A percentile compares a stretch with the other conserved stretches of the same genome.
Evolutionary conservation across 164 flowering plant species (phyloP).

Genomic region (Nymphaea thermarum): DNA sequence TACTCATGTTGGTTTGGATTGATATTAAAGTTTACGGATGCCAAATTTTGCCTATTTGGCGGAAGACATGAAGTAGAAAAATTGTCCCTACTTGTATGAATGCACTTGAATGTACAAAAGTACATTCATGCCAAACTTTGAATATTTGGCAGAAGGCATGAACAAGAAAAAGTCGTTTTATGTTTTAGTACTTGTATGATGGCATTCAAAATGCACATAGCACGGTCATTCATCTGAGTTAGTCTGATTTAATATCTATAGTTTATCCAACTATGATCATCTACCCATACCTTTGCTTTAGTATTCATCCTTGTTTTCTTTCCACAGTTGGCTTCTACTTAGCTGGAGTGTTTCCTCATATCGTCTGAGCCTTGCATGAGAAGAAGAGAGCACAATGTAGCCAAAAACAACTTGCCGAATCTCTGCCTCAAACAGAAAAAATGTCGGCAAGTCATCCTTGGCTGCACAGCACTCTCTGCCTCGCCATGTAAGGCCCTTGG

Average conservation of each 20-base stretch:
- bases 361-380: slow-evolving; percentile 22
- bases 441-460: slow-evolving; percentile 39
- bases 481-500: slow-evolving; percentile 22
- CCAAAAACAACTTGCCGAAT: slow-evolving; percentile 34
- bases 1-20: too few species aligned
- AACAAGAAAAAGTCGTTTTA: too few species aligned
- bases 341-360: background rate
- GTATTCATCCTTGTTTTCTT: background rate
- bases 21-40: background rate
- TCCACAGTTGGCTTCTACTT: background rate
- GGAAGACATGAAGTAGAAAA: background rate
- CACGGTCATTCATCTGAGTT: too few species aligned
- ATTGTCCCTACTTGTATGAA: too few species aligned
- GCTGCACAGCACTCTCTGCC: slow-evolving; percentile 24
- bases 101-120: too few species aligned
- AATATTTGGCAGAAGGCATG: background rate
- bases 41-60: background rate
- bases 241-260: too few species aligned
- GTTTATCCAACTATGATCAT: too few species aligned
- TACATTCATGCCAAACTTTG: background rate
- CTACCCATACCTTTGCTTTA: background rate
- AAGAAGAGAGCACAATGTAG: slow-evolving; percentile 33
- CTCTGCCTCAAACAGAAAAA: background rate
- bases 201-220: too few species aligned
- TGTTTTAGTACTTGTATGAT: background rate